A percentile compares a stretch with the other conserved stretches of the same genome.
Evolutionary conservation across 495 filamentous ascomycete genomes (phyloP).

Genomic region (Parmelia sp.): DNA sequence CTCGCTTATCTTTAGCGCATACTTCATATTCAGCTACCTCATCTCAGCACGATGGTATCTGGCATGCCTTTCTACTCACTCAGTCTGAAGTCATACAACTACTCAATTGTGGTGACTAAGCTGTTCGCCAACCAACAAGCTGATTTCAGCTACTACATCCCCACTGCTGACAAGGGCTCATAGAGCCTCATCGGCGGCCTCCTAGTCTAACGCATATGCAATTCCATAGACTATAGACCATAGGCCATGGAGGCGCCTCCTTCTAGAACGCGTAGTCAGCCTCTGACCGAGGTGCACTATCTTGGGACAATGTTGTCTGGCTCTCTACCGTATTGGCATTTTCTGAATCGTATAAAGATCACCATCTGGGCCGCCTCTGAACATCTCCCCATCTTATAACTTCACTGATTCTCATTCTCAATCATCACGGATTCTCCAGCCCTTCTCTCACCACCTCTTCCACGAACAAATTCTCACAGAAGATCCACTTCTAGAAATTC

Average conservation of each 20-base stretch:
- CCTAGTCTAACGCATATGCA: conserved; percentile 5
- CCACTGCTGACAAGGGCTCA: not conserved
- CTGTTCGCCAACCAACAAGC: not conserved
- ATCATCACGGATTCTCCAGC: conserved; percentile 19
- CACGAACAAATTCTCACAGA: conserved; percentile 14
- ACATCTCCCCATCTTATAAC: not conserved
- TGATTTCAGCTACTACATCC: conserved; percentile 1
- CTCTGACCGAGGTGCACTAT: not conserved
- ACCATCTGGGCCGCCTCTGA: not conserved
- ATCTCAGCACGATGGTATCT: too few species aligned
- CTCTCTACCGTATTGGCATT: not conserved
- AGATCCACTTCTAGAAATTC: conserved; percentile 20
- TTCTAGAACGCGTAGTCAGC: conserved; percentile 7
- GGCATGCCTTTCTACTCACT: not conserved
- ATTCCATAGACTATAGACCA: too few species aligned
- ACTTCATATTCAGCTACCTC: not conserved
- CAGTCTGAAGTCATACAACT: not conserved
- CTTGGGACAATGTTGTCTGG: not conserved
- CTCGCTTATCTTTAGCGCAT: not conserved
- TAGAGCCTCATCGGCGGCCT: not conserved
- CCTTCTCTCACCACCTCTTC: conserved; percentile 11
- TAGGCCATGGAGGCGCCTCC: not conserved
- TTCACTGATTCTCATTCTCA: not conserved
- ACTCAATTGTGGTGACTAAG: not conserved
- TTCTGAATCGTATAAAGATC: conserved; percentile 6